A percentile compares a stretch with the other conserved stretches of the same genome.
Conservation (phyloP, 331 rosid species). For the Cydonia oblonga region DNA sequence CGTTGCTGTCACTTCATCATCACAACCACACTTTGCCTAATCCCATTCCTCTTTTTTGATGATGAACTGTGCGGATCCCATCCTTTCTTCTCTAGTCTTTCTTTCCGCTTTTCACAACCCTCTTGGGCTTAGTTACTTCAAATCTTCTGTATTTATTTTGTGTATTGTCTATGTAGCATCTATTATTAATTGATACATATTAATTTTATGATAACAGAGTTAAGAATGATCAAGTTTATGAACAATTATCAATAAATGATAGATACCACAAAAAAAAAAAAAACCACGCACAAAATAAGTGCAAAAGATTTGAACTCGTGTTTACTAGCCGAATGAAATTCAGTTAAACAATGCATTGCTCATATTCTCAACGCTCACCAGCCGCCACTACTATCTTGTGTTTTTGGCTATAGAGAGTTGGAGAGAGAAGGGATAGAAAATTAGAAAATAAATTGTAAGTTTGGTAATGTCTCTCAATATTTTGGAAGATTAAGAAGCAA, state of each 20-base stretch:
- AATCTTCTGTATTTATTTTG: too few relatives aligned
- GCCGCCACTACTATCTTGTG: neutral
- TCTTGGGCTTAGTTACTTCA: neutral
- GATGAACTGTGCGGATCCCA: constrained; percentile 3
- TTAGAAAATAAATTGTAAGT: neutral
- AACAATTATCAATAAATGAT: too few relatives aligned
- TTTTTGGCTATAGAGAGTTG: neutral
- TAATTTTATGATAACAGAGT: too few relatives aligned
- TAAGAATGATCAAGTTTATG: too few relatives aligned
- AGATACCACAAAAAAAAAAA: accelerated
- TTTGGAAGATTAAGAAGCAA: neutral
- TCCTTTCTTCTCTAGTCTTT: constrained; percentile 12
- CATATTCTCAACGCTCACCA: neutral
- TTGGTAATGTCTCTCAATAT: neutral
- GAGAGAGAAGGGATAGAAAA: neutral
- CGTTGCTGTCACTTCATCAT: constrained; percentile 9
- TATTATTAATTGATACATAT: too few relatives aligned
- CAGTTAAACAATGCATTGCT: neutral
- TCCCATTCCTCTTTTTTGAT: neutral
- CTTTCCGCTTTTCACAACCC: constrained; percentile 11
- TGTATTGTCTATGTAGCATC: accelerated
- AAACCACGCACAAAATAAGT: too few relatives aligned
- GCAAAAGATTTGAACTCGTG: too few relatives aligned
- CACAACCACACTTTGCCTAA: constrained; percentile 11
- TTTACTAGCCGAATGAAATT: neutral